These are phyloP conservation scores for Xylariaceae sp. DNA, from an alignment of 2,329 filamentous ascomycete genomes.

Conservation along the genomic window DNA sequence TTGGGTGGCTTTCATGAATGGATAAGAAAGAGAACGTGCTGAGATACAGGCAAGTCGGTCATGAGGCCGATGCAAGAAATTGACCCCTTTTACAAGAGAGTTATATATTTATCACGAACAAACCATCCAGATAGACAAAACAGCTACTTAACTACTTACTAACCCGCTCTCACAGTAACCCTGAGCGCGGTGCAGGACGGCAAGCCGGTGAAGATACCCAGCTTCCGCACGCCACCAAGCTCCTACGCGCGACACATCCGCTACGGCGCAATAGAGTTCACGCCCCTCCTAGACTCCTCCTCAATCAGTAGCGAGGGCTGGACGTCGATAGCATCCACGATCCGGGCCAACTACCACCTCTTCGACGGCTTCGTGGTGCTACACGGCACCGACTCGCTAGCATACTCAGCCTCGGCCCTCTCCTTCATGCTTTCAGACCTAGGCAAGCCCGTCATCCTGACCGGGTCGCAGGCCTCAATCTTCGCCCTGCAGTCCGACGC, in stretches of 20 bases:
- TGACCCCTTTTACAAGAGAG: no score
- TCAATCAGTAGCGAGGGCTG: conserved; percentile 84
- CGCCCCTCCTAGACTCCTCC: conserved; percentile 79
- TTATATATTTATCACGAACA: no score
- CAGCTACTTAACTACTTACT: neutral
- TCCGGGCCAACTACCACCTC: conserved; percentile 78
- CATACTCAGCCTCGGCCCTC: conserved; percentile 83
- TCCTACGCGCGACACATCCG: conserved; percentile 76
- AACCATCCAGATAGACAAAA: no score
- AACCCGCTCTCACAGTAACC: conserved; percentile 35
- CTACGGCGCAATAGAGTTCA: conserved; percentile 81
- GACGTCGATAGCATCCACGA: conserved; percentile 76
- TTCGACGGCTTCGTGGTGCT: conserved; percentile 91
- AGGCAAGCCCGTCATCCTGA: conserved; percentile 86
- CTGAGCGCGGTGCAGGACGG: conserved; percentile 52
- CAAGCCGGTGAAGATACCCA: conserved; percentile 52
- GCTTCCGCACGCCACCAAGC: conserved; percentile 73
- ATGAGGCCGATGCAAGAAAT: no score
- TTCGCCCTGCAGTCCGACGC: conserved; percentile 87
- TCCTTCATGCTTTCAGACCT: conserved; percentile 87
- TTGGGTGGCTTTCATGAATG: no score
- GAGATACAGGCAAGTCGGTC: no score
- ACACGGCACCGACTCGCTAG: conserved; percentile 85
- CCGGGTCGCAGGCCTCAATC: conserved; percentile 79
- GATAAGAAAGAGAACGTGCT: no score